Base-by-base conservation (phyloP, 2,329 filamentous ascomycete genomes). In the Colletotrichum lindemuthianum region DNA sequence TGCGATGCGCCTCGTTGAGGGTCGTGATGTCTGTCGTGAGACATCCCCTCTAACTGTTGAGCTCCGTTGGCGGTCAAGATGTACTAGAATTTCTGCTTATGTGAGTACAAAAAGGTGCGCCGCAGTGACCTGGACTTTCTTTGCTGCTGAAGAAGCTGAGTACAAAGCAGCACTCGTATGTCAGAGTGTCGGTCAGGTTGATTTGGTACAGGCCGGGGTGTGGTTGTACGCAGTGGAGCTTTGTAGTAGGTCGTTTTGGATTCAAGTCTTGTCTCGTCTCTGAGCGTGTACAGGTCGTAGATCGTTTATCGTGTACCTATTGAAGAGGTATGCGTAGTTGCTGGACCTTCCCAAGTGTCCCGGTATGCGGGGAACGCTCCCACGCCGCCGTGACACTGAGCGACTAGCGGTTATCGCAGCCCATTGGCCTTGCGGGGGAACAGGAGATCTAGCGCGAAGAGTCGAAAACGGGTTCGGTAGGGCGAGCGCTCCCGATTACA, bases 341-440 rank as follows among this genome's bases (percentile, higher is more conserved):
- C 48, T 60, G 51, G 65, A 45, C 51, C 57, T 60, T 68, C 59
- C 59, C 59, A 67, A 60, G 71, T 70, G 72, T 76, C 70, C 81
- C 76, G 81, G 81, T 82, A 81, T 85, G 84, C 84, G 84, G 84
- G 84, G 81, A 83, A 82, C 76, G 66, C 77, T 84, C 82, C 83
- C 84, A 82, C 82, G 81, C 83, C 80, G 84, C 82, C 84, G 83
- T 81, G 82, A 83, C 82, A 81, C 81, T 77, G 77, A 73, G 76
- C 78, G 75, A 70, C 81, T 86, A 87, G 75, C 81, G 80, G 77
- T 82, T 82, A 78, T 82, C 78, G 76, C 81, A 79, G 82, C 81
- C 82, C 86, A 88, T 88, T 84, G 82, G 81, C 83, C 73, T 73
- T 51, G 65, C 37, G 53, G 45, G 49, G 48, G 24, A 63, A 15